phyloP scores from a whole-genome alignment of 2,329 filamentous ascomycete species.

The Pestalotiopsis sp. region DNA sequence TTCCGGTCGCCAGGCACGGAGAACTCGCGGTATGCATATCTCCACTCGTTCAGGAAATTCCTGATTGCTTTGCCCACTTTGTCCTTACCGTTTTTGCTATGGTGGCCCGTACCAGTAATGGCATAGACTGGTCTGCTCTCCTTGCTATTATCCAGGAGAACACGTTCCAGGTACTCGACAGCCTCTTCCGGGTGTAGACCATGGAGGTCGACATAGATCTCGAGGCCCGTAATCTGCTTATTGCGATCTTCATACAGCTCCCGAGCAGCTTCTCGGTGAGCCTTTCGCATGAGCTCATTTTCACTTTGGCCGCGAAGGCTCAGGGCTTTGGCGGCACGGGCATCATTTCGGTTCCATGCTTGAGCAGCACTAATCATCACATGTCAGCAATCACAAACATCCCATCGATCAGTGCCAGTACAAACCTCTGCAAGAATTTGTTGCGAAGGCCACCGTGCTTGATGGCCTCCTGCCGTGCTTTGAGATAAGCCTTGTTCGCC shows the following conservation, averaged over 20 bases:
- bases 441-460: slow-evolving; percentile 96
- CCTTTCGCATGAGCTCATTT: slow-evolving; percentile 96
- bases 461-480: slow-evolving; percentile 92
- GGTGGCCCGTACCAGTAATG: slow-evolving; percentile 95
- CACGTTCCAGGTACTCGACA: slow-evolving; percentile 87
- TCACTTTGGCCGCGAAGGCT: slow-evolving; percentile 94
- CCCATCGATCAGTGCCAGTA: background rate
- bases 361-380: slow-evolving; percentile 74
- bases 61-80: slow-evolving; percentile 96
- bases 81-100: slow-evolving; percentile 98
- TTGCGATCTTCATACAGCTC: slow-evolving; percentile 95
- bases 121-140: slow-evolving; percentile 82
- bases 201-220: slow-evolving; percentile 94
- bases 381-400: slow-evolving; percentile 15
- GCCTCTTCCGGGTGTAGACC: slow-evolving; percentile 99
- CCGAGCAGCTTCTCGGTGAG: slow-evolving; percentile 89
- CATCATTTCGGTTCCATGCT: slow-evolving; percentile 98
- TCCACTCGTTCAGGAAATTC: slow-evolving; percentile 90
- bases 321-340: slow-evolving; percentile 90
- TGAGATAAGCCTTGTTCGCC: slow-evolving; percentile 92
- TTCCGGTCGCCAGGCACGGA: slow-evolving; percentile 91
- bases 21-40: slow-evolving; percentile 95
- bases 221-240: slow-evolving; percentile 64
- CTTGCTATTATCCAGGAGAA: slow-evolving; percentile 79
- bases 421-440: slow-evolving; percentile 92